Conservation (phyloP, 352 stramenopile genomes). For the Bremia lactucae region DNA sequence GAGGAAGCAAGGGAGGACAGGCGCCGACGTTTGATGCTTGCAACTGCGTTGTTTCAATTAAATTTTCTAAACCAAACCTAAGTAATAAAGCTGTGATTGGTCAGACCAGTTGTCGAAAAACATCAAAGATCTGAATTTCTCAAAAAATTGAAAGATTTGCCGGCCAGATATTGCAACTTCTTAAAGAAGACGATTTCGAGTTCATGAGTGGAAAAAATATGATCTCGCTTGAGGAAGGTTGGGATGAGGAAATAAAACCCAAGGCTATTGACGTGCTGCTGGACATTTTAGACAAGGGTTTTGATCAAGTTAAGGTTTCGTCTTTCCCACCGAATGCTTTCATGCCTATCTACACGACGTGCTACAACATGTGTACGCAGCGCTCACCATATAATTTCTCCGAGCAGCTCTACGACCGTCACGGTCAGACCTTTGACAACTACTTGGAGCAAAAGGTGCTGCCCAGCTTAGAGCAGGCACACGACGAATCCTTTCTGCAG, state of each 20-base stretch:
- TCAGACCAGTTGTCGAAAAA: too few relatives aligned
- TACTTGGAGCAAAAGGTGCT: conserved; percentile 88
- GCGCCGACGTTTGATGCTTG: conserved; percentile 10
- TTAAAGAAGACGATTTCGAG: conserved; percentile 5
- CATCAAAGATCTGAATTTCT: too few relatives aligned
- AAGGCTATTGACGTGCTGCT: conserved; percentile 84
- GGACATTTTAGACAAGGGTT: conserved; percentile 76
- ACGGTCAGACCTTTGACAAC: conserved; percentile 86
- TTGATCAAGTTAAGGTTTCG: conserved; percentile 72
- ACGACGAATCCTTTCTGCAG: conserved; percentile 92
- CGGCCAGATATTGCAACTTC: not conserved
- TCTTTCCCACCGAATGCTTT: conserved; percentile 78
- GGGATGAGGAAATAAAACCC: conserved; percentile 83
- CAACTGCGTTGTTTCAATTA: too few relatives aligned
- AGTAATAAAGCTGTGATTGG: conserved; percentile 7
- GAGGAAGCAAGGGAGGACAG: conserved; percentile 5
- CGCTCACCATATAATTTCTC: conserved; percentile 98
- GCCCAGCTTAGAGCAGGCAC: conserved; percentile 76
- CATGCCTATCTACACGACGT: conserved; percentile 87
- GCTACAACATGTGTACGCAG: conserved; percentile 99
- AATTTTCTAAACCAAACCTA: too few relatives aligned
- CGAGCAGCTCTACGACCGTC: conserved; percentile 96
- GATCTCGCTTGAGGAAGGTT: conserved; percentile 79
- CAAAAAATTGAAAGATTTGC: too few relatives aligned
- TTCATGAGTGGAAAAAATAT: conserved; percentile 71